Base-by-base conservation (phyloP, 2,329 filamentous ascomycete species). In the Botrytis pseudocinerea region DNA sequence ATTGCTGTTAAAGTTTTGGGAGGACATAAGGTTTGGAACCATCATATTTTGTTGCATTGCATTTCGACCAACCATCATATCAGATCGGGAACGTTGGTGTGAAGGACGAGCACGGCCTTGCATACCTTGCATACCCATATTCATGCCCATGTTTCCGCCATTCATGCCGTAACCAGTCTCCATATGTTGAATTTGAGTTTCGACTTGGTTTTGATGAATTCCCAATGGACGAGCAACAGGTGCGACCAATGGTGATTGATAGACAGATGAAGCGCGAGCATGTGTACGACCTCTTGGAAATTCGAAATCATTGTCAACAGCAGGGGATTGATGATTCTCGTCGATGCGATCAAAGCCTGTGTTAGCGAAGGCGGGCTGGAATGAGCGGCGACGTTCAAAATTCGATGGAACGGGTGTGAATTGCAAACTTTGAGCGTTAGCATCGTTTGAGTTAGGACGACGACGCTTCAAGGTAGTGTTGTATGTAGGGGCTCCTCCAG, bases 1-100 rank as follows among this genome's bases (percentile, higher is more conserved):
- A 48, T 60, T 69, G 9, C 38, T 44, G 22, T 59, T 60, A 25
- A 59, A 72, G 20, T 69, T 25, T 25, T 68, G 62, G 32, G 70
- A n/a, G 40, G 70, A 40, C 54, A 69, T 51, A 12, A 51, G 25
- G 10, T 71, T 69, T 57, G 65, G 28, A 4, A 54, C 22, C 63
- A 72, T 61, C 12, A 51, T 22, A 16, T 66, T 69, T 42, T 38
- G 38, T 42, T 72, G 63, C 16, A 69, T 72, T 16, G 44, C 42
- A 46, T n/a, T 57, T 63, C 65, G 46, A 46, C 46, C 25, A 22
- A 44, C 9, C 4, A 60, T 70, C 42, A 80, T 73, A 64, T 81
- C 79, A 9, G 80, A 80, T 40, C 77, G 78, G n/a, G 79, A 80
- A 35, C 80, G 76, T 51, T 77, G 75, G 69, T 81, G 80, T 25